phyloP scores from a whole-genome alignment of 345 rosid genomes.

The Euclidium syriacum region DNA sequence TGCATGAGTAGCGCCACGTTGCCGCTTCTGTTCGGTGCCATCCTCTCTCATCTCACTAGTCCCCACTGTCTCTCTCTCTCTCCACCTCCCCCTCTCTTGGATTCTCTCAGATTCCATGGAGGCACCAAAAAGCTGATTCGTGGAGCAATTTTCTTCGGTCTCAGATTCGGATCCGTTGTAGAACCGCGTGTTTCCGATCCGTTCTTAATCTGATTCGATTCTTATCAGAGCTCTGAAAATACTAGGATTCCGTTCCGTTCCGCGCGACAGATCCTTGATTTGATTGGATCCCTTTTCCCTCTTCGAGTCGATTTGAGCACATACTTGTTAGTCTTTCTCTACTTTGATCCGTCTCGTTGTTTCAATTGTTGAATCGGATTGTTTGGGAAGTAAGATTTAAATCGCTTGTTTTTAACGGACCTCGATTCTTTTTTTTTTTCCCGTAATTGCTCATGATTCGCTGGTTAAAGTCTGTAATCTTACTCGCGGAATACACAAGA shows the following conservation, averaged over 20 bases:
- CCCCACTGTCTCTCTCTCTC: conserved; percentile 12
- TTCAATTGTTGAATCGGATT: conserved; percentile 9
- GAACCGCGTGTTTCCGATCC: conserved; percentile 18
- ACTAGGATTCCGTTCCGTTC: neutral
- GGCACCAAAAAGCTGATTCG: conserved; percentile 29
- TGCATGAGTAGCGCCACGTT: conserved; percentile 54
- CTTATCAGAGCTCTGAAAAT: neutral
- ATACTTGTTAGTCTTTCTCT: conserved; percentile 1
- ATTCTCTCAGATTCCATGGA: conserved; percentile 33
- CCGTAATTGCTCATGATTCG: neutral
- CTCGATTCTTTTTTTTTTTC: neutral
- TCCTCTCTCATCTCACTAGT: conserved; percentile 20
- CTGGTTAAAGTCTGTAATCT: neutral
- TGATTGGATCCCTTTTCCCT: neutral
- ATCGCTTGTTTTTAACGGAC: neutral
- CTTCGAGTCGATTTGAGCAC: neutral
- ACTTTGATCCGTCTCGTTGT: neutral
- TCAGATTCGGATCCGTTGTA: conserved; percentile 42
- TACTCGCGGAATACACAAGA: neutral
- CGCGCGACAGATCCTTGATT: conserved; percentile 12
- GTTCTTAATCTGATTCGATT: conserved; percentile 36
- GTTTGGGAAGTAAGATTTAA: conserved; percentile 3
- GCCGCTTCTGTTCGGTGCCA: conserved; percentile 31
- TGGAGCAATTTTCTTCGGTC: conserved; percentile 3
- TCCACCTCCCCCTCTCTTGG: conserved; percentile 24